Percentiles rank a stretch among this genome's conserved stretches.
Evolutionary conservation across 1,139 yeast species (phyloP).

Genomic region (Blastobotrys arbuscula): DNA sequence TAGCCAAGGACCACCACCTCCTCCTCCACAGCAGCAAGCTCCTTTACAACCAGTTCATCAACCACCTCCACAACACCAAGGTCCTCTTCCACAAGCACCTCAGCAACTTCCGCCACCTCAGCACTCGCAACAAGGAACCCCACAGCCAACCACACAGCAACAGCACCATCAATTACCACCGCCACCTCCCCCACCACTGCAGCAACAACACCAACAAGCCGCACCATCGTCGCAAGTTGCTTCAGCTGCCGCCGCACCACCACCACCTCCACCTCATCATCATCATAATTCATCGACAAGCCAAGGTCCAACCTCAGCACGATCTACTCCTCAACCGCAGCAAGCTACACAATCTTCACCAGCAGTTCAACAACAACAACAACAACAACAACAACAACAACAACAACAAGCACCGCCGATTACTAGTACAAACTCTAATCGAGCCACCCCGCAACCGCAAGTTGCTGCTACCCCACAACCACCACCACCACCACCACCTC

Average conservation of each 20-base stretch:
- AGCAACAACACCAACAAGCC: constrained; percentile 20
- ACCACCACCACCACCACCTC: neutral
- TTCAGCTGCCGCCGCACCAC: constrained; percentile 14
- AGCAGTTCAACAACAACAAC: constrained; percentile 15
- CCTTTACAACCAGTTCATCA: neutral
- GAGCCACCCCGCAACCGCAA: neutral
- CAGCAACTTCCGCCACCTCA: constrained; percentile 11
- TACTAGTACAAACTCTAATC: neutral
- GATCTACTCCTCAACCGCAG: constrained; percentile 17
- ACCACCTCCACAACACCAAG: constrained; percentile 15
- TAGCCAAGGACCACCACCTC: neutral
- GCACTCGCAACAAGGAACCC: neutral
- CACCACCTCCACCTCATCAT: constrained; percentile 23
- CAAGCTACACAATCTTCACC: constrained; percentile 20
- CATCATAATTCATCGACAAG: constrained; percentile 25
- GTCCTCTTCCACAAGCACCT: constrained; percentile 20
- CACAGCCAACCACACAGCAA: constrained; percentile 12
- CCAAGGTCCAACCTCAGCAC: constrained; percentile 17
- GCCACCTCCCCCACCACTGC: constrained; percentile 15
- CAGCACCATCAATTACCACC: constrained; percentile 12
- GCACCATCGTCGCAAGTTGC: constrained; percentile 19
- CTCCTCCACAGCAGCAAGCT: neutral
- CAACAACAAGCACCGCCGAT: neutral
- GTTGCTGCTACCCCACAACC: neutral
- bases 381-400: constrained; percentile 9